Conservation (phyloP, 768 basidiomycete genomes). For the Phlegmacium glaucopus region DNA sequence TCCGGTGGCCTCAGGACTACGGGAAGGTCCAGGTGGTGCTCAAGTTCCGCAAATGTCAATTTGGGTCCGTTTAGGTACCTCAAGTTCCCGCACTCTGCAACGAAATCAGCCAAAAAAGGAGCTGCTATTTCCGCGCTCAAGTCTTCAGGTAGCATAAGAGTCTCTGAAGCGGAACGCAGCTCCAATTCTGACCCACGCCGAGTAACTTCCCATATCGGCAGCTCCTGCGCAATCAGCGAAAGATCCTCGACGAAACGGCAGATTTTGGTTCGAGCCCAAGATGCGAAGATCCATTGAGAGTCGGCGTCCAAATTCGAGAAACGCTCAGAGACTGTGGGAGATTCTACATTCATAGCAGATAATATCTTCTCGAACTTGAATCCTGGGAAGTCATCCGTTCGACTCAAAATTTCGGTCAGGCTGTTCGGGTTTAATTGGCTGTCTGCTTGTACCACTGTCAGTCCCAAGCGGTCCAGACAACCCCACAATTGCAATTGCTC, state of each 20-base stretch:
- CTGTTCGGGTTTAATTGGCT: slow-evolving; percentile 14
- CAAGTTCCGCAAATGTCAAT: slow-evolving; percentile 7
- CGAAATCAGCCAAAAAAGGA: slow-evolving; percentile 13
- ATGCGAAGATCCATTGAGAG: slow-evolving; percentile 20
- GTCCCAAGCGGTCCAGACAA: slow-evolving; percentile 9
- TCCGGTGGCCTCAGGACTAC: slow-evolving; percentile 1
- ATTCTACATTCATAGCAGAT: slow-evolving; percentile 10
- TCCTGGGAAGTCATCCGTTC: slow-evolving; percentile 4
- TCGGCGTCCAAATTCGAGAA: slow-evolving; percentile 17
- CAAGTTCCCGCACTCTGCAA: slow-evolving; percentile 11
- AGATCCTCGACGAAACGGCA: slow-evolving; percentile 6
- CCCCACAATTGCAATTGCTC: slow-evolving; percentile 8
- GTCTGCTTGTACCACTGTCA: slow-evolving; percentile 14
- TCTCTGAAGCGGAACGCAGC: slow-evolving; percentile 14
- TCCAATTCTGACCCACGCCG: slow-evolving; percentile 7
- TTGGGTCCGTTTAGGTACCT: slow-evolving; percentile 2
- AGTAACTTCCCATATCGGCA: slow-evolving; percentile 33
- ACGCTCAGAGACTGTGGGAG: slow-evolving; percentile 6
- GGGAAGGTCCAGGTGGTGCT: slow-evolving; percentile 7
- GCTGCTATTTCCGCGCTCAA: slow-evolving; percentile 6
- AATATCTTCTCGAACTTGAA: slow-evolving; percentile 17
- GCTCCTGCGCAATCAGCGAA: slow-evolving; percentile 15
- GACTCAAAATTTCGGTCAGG: slow-evolving; percentile 15
- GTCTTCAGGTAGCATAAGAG: slow-evolving; percentile 11
- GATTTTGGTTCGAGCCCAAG: slow-evolving; percentile 27